phyloP scores from a whole-genome alignment of 1,284 basidiomycete genomes.

The Entoloma clypeatum region DNA sequence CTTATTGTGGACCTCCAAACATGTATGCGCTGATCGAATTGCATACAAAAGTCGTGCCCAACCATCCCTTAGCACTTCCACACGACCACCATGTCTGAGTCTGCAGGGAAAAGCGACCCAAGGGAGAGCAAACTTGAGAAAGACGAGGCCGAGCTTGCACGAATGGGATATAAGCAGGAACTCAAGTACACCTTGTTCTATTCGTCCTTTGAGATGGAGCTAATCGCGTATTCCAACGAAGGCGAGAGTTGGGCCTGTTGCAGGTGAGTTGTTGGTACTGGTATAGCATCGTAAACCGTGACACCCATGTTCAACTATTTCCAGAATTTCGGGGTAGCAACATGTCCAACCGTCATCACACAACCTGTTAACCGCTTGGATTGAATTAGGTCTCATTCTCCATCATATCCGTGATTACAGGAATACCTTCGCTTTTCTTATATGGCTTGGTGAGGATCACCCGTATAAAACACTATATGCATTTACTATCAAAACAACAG shows the following conservation, averaged over 20 bases:
- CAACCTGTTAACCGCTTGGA: slow-evolving; percentile 1
- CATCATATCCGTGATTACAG: slow-evolving; percentile 71
- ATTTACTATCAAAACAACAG: slow-evolving; percentile 31
- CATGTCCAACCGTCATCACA: neutral
- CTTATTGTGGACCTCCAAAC: too few relatives aligned
- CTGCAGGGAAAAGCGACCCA: neutral
- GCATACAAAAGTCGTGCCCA: too few relatives aligned
- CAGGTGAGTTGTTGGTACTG: slow-evolving; percentile 40
- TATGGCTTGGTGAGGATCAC: slow-evolving; percentile 55
- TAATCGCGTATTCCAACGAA: too few relatives aligned
- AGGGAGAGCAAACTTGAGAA: slow-evolving; percentile 22
- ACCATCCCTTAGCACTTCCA: too few relatives aligned
- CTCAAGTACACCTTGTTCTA: slow-evolving; percentile 44
- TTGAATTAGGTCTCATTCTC: slow-evolving; percentile 56
- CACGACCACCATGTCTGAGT: slow-evolving; percentile 14
- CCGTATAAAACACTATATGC: neutral
- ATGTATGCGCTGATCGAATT: too few relatives aligned
- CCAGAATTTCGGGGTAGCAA: slow-evolving; percentile 64
- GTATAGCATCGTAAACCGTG: neutral
- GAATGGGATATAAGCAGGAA: slow-evolving; percentile 76
- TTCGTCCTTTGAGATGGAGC: slow-evolving; percentile 3
- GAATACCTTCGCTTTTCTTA: slow-evolving; percentile 61
- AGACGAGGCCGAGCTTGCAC: slow-evolving; percentile 63
- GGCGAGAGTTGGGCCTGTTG: slow-evolving; percentile 52
- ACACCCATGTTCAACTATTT: slow-evolving; percentile 5